Conservation (phyloP, 108 stramenopile species). For the Asterionellopsis glacialis region DNA sequence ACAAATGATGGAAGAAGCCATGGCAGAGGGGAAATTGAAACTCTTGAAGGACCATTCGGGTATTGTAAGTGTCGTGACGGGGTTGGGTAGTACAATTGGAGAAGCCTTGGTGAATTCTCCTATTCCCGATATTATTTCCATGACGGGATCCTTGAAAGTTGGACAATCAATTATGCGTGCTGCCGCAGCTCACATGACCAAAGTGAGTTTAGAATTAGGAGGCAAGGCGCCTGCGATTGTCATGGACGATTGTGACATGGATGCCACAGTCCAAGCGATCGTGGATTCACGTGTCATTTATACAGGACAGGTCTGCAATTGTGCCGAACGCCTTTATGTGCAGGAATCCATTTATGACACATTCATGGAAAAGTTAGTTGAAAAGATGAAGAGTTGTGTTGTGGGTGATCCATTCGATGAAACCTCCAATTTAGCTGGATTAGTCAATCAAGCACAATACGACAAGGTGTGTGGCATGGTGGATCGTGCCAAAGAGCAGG, state of each 20-base stretch:
- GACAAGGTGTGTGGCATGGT: slow-evolving; percentile 24
- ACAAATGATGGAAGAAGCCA: slow-evolving; percentile 3
- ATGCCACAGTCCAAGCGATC: slow-evolving; percentile 19
- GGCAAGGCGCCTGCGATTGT: slow-evolving; percentile 50
- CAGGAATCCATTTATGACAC: slow-evolving; percentile 31
- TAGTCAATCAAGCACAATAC: slow-evolving; percentile 21
- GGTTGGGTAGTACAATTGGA: slow-evolving; percentile 30
- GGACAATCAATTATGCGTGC: slow-evolving; percentile 18
- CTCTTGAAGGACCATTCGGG: slow-evolving; percentile 25
- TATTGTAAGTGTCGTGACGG: slow-evolving; percentile 28
- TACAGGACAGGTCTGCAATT: slow-evolving; percentile 31
- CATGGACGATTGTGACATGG: slow-evolving; percentile 18
- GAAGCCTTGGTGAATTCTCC: slow-evolving; percentile 17
- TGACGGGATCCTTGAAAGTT: slow-evolving; percentile 37
- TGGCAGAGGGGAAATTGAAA: too few species aligned
- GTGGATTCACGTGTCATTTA: slow-evolving; percentile 19
- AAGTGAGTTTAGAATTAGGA: slow-evolving; percentile 42
- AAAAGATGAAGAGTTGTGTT: slow-evolving; percentile 15
- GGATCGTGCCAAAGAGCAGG: slow-evolving; percentile 15
- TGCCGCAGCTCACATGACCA: slow-evolving; percentile 26
- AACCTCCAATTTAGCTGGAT: slow-evolving; percentile 17
- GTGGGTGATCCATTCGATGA: slow-evolving; percentile 29
- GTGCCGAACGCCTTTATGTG: slow-evolving; percentile 36
- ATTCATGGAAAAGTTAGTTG: slow-evolving; percentile 23
- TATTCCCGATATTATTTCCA: slow-evolving; percentile 14